Evolutionary conservation across 169 alveolate genomes (phyloP).

Genomic region (Eimeria sp.): DNA sequence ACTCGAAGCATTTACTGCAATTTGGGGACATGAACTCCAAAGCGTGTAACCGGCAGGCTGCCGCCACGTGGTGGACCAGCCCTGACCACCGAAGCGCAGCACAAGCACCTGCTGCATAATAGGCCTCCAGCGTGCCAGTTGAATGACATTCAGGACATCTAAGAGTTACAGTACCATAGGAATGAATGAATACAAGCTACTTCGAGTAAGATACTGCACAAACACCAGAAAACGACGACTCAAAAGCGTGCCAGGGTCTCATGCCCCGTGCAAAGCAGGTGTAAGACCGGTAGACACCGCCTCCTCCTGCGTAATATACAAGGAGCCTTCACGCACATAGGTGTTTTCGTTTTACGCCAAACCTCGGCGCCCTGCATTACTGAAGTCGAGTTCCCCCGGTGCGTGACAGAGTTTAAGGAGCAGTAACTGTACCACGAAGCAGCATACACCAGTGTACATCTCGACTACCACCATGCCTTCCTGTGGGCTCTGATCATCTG

Average conservation of each 20-base stretch:
- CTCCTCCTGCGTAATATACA: no score
- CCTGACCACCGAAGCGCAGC: constrained; percentile 15
- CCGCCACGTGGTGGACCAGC: not conserved
- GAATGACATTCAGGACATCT: not conserved
- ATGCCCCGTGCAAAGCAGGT: not conserved
- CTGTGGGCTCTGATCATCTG: no score
- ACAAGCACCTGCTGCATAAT: not conserved
- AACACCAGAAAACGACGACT: not conserved
- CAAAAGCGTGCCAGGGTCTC: not conserved
- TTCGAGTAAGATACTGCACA: not conserved
- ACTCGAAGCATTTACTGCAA: not conserved
- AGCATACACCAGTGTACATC: no score
- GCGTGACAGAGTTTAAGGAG: no score
- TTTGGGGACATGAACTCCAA: not conserved
- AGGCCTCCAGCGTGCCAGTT: not conserved
- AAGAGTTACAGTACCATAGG: not conserved
- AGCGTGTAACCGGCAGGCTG: not conserved
- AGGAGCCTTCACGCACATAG: no score
- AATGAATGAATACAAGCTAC: not conserved
- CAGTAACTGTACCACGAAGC: no score
- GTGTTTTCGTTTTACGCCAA: no score
- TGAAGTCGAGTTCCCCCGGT: no score
- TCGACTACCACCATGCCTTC: no score
- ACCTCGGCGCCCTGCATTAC: no score
- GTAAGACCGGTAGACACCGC: not conserved